phyloP scores from a whole-genome alignment of 2,329 filamentous ascomycete species.

The Microsporum ferrugineum region DNA sequence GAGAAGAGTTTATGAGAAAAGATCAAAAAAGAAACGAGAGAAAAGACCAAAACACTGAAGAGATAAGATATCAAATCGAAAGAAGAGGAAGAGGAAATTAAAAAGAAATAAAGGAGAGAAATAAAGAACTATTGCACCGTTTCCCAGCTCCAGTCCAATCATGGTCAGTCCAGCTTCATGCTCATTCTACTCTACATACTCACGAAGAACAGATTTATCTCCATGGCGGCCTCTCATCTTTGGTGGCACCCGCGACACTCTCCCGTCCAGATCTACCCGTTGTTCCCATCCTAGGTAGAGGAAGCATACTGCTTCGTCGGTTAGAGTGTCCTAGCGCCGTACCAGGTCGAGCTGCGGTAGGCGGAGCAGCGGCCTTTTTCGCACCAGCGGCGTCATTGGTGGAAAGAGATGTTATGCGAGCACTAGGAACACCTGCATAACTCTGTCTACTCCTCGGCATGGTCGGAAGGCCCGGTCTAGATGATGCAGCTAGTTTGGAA shows the following conservation, averaged over 20 bases:
- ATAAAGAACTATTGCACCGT: neutral
- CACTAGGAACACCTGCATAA: constrained; percentile 25
- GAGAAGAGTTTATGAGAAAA: neutral
- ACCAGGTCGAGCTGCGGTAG: constrained; percentile 19
- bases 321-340: constrained; percentile 31
- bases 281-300: constrained; percentile 22
- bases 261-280: constrained; percentile 20
- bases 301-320: constrained; percentile 32
- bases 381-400: neutral
- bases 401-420: constrained; percentile 7
- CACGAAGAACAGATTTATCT: constrained; percentile 15
- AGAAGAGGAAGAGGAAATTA: neutral
- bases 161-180: neutral
- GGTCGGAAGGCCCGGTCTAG: constrained; percentile 15
- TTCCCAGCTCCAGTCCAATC: neutral
- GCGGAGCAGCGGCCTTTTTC: constrained; percentile 1
- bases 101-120: neutral
- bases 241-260: constrained; percentile 19
- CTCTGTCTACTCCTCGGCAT: constrained; percentile 30
- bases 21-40: neutral
- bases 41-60: neutral
- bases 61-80: constrained; percentile 1
- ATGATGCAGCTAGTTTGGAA: neutral
- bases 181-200: neutral
- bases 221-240: constrained; percentile 29